Percentiles rank a stretch among this genome's conserved stretches.
Evolutionary conservation across 73 alveolate species (phyloP).

Genomic region (Urostyla sp.): DNA sequence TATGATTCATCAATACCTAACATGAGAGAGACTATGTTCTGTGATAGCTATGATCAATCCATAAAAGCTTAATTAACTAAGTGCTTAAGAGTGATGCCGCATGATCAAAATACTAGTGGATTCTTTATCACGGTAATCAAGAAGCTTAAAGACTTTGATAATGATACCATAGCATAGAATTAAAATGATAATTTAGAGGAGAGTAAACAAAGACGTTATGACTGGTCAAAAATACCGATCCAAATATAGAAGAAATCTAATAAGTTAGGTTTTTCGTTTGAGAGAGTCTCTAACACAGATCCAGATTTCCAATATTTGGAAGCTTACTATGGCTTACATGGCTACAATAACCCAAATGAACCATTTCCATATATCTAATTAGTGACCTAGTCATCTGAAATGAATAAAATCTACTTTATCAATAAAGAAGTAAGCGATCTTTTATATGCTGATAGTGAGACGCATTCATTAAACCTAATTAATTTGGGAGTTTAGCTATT

Average conservation of each 20-base stretch:
- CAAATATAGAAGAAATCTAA: conserved; percentile 23
- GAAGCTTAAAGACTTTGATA: conserved; percentile 73
- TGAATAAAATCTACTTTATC: conserved; percentile 79
- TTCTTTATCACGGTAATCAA: conserved; percentile 91
- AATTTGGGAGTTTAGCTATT: conserved; percentile 87
- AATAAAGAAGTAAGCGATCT: conserved; percentile 70
- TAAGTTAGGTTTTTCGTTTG: conserved; percentile 15
- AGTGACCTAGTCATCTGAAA: conserved; percentile 65
- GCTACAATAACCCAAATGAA: conserved; percentile 77
- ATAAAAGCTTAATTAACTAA: conserved; percentile 68
- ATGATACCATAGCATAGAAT: background rate
- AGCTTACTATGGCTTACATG: conserved; percentile 81
- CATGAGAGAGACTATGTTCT: conserved; percentile 74
- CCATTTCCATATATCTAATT: conserved; percentile 77
- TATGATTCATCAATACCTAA: conserved; percentile 14
- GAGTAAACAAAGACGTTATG: background rate
- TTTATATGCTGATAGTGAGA: conserved; percentile 65
- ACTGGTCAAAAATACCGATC: background rate
- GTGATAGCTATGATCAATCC: conserved; percentile 50
- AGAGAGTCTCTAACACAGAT: conserved; percentile 59
- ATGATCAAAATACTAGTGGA: conserved; percentile 97
- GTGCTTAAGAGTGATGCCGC: conserved; percentile 95
- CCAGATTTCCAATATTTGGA: conserved; percentile 79
- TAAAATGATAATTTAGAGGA: background rate
- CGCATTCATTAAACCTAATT: conserved; percentile 59